A percentile compares a stretch with the other conserved stretches of the same genome.
phyloP scores from a whole-genome alignment of 2,329 filamentous ascomycete species.

The Coniochaeta sp. region DNA sequence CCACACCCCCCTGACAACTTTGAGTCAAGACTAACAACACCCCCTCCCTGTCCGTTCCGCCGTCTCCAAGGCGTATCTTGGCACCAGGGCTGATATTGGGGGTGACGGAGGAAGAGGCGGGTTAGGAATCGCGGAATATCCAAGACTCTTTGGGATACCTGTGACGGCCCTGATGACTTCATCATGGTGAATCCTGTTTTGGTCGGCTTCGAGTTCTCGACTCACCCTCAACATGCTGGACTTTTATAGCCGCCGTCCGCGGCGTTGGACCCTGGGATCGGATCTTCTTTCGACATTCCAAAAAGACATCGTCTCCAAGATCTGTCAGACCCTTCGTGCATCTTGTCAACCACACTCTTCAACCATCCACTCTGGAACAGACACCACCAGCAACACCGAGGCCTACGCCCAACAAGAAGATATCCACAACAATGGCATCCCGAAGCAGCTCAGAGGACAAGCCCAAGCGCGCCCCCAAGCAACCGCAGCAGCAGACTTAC shows the following conservation, averaged over 20 bases:
- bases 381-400: neutral
- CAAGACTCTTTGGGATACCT: neutral
- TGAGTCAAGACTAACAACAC: neutral
- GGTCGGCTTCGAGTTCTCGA: slow-evolving; percentile 1
- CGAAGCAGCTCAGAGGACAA: slow-evolving; percentile 22
- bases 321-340: slow-evolving; percentile 4
- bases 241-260: slow-evolving; percentile 14
- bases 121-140: neutral
- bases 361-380: neutral
- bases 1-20: neutral
- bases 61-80: neutral
- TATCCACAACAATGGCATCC: slow-evolving; percentile 16
- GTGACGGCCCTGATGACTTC: slow-evolving; percentile 18
- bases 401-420: slow-evolving; percentile 4
- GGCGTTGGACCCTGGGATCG: slow-evolving; percentile 7
- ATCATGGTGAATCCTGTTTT: slow-evolving; percentile 16
- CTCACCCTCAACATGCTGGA: slow-evolving; percentile 1
- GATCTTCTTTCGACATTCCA: slow-evolving; percentile 1
- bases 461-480: slow-evolving; percentile 19
- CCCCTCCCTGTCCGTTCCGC: neutral
- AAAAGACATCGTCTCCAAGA: neutral
- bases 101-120: neutral
- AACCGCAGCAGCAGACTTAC: slow-evolving; percentile 19
- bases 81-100: slow-evolving; percentile 1
- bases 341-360: neutral